Evolutionary conservation across 2,329 filamentous ascomycete species (phyloP).

Genomic region (Aspergillus sp.): DNA sequence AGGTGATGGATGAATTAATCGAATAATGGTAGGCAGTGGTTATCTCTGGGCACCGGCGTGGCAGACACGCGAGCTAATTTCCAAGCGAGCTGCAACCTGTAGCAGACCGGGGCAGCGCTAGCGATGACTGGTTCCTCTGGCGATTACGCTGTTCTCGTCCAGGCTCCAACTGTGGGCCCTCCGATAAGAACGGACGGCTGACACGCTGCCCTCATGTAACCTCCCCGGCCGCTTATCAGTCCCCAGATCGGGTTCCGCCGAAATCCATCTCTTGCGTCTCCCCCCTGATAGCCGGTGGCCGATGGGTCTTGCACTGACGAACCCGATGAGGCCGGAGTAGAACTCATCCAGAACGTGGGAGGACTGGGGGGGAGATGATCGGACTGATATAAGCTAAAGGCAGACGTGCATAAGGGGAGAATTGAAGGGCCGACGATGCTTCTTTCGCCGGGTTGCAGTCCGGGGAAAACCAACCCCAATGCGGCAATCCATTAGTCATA

Average conservation of each 20-base stretch:
- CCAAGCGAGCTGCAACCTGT: neutral
- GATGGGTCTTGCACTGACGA: neutral
- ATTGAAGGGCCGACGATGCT: neutral
- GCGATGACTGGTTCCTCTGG: neutral
- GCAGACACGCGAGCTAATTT: slow-evolving; percentile 3
- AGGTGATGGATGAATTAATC: slow-evolving; percentile 20
- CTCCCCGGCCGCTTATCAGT: slow-evolving; percentile 13
- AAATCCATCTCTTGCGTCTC: slow-evolving; percentile 4
- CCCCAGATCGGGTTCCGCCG: slow-evolving; percentile 16
- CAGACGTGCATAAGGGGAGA: neutral
- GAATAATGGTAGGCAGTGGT: slow-evolving; percentile 20
- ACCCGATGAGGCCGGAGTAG: neutral
- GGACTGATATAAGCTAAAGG: neutral
- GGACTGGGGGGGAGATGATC: neutral
- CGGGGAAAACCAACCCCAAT: slow-evolving; percentile 9
- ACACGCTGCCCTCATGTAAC: slow-evolving; percentile 4
- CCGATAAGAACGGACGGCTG: neutral
- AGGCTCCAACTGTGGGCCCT: slow-evolving; percentile 3
- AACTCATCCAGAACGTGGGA: neutral
- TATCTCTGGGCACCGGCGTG: slow-evolving; percentile 16
- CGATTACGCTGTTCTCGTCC: neutral
- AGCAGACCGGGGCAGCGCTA: neutral
- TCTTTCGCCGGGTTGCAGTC: neutral
- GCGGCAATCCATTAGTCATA: slow-evolving; percentile 10
- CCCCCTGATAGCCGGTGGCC: neutral